Evolutionary conservation across 495 filamentous ascomycete genomes (phyloP).

Genomic region (Glonium stellatum): DNA sequence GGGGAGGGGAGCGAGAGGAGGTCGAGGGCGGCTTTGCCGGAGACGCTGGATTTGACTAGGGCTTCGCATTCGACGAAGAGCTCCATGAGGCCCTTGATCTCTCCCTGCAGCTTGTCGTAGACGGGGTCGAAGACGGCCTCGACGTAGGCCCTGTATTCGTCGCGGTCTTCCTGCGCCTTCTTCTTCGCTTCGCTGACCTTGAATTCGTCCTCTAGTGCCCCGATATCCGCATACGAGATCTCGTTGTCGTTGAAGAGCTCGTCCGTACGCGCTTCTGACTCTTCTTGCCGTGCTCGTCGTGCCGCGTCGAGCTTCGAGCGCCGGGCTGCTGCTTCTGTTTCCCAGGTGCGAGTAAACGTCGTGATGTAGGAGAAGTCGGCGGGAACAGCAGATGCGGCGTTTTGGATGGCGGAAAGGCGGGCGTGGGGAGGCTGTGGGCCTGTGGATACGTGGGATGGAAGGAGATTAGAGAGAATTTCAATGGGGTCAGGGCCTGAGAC

Average conservation of each 20-base stretch:
- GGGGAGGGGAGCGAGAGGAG: not conserved
- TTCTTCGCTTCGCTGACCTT: constrained; percentile 47
- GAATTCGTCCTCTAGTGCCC: constrained; percentile 54
- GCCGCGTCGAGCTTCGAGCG: constrained; percentile 44
- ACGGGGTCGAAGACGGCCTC: constrained; percentile 47
- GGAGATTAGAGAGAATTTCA: constrained; percentile 6
- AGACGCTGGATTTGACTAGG: constrained; percentile 12
- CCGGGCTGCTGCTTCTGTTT: constrained; percentile 38
- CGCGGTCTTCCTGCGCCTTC: constrained; percentile 50
- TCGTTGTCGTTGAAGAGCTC: constrained; percentile 52
- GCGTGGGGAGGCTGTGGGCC: not conserved
- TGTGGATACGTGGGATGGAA: constrained; percentile 5
- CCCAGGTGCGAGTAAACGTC: constrained; percentile 43
- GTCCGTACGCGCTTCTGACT: constrained; percentile 50
- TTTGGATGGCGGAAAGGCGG: constrained; percentile 11
- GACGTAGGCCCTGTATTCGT: constrained; percentile 49
- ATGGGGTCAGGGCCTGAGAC: not conserved
- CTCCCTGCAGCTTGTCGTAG: constrained; percentile 46
- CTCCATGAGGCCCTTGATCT: constrained; percentile 47
- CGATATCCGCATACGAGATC: constrained; percentile 57
- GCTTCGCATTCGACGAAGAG: constrained; percentile 39
- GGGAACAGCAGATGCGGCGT: not conserved
- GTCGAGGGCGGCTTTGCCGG: constrained; percentile 13
- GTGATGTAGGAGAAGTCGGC: constrained; percentile 46
- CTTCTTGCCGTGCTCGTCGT: constrained; percentile 46